Conservation (phyloP, 495 filamentous ascomycete genomes). For the Acidiella bohemica region DNA sequence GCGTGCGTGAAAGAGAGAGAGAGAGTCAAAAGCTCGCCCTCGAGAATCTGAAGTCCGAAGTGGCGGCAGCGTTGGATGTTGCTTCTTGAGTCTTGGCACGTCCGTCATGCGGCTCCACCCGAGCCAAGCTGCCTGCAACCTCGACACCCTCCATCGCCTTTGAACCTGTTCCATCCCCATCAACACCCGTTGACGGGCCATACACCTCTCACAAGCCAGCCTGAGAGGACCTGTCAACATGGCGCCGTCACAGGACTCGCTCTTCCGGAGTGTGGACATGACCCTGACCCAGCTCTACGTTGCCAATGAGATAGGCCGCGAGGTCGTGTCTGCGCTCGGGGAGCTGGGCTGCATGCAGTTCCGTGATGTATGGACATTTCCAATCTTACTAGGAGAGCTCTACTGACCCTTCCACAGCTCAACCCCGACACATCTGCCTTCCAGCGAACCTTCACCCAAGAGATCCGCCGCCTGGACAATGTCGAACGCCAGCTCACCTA, state of each 20-base stretch:
- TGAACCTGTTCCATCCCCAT: too few relatives aligned
- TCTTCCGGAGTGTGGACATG: constrained; percentile 99
- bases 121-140: too few relatives aligned
- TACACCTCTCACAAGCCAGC: background rate
- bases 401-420: too few relatives aligned
- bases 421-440: constrained; percentile 88
- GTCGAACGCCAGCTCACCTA: constrained; percentile 93
- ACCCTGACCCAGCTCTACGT: constrained; percentile 99
- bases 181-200: too few relatives aligned
- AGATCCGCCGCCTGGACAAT: constrained; percentile 94
- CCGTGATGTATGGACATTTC: constrained; percentile 59
- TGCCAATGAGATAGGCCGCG: constrained; percentile 93
- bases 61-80: too few relatives aligned
- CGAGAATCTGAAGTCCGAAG: too few relatives aligned
- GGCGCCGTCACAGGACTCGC: constrained; percentile 59
- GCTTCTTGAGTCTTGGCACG: too few relatives aligned
- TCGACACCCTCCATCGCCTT: too few relatives aligned
- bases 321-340: constrained; percentile 91
- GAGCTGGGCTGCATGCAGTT: constrained; percentile 94
- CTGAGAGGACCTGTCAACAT: constrained; percentile 28
- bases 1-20: too few relatives aligned
- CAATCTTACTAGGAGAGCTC: constrained; percentile 15
- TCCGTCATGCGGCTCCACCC: too few relatives aligned
- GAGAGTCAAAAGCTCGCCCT: too few relatives aligned
- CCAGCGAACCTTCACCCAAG: constrained; percentile 91